Evolutionary conservation across 805 yeast species (phyloP).

Genomic region (Cyberlindnera japonica): DNA sequence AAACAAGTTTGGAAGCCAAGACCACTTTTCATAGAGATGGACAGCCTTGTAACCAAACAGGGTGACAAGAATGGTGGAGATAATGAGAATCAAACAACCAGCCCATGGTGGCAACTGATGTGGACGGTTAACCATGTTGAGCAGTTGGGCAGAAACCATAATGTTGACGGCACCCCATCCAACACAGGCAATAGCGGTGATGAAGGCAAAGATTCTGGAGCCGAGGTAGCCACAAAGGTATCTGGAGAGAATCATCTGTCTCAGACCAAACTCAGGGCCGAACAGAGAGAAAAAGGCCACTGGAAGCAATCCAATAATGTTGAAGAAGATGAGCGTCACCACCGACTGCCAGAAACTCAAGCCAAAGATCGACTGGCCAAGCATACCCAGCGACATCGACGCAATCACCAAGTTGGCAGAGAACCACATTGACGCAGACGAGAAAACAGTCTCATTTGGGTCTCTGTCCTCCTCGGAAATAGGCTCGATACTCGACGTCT

Average conservation of each 20-base stretch:
- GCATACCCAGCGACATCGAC: constrained; percentile 72
- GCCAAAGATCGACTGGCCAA: constrained; percentile 60
- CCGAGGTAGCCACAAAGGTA: constrained; percentile 73
- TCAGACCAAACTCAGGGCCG: constrained; percentile 80
- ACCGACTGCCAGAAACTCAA: constrained; percentile 73
- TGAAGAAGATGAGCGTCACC: constrained; percentile 67
- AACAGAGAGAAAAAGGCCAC: constrained; percentile 82
- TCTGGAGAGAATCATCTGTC: constrained; percentile 83
- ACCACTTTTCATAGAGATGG: constrained; percentile 77
- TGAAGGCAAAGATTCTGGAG: constrained; percentile 70
- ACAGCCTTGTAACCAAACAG: constrained; percentile 83
- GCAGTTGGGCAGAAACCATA: constrained; percentile 81
- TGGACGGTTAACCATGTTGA: constrained; percentile 66
- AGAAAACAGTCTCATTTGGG: constrained; percentile 54
- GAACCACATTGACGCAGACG: constrained; percentile 86
- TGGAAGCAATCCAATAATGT: constrained; percentile 65
- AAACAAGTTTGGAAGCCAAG: constrained; percentile 81
- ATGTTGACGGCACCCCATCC: constrained; percentile 97
- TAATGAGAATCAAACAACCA: constrained; percentile 71
- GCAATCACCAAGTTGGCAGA: constrained; percentile 88
- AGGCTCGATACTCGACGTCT: constrained; percentile 75
- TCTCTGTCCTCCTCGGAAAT: constrained; percentile 76
- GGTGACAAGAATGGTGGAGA: constrained; percentile 67
- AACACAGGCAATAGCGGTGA: constrained; percentile 81
- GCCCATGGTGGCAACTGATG: constrained; percentile 81